These are phyloP conservation scores for Ganoderma lingzhi DNA, from an alignment of 1,284 basidiomycete species.

Conservation along the genomic window DNA sequence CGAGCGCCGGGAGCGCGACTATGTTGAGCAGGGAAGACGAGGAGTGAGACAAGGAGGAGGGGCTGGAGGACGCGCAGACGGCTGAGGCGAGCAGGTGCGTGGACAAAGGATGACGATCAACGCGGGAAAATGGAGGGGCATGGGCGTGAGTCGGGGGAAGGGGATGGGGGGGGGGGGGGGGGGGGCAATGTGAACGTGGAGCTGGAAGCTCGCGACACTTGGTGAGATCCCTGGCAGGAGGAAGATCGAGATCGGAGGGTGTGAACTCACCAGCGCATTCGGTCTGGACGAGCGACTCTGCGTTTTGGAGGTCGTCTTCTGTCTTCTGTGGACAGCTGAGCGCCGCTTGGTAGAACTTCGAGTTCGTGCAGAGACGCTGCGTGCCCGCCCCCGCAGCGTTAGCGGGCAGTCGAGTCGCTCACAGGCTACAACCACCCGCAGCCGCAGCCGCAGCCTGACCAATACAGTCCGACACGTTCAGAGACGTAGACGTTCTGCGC, in stretches of 20 bases:
- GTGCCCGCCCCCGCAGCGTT: background rate
- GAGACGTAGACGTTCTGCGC: background rate
- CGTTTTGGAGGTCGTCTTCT: conserved; percentile 3
- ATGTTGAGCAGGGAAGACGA: background rate
- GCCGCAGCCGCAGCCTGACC: background rate
- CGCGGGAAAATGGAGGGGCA: background rate
- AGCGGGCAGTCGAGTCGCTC: background rate
- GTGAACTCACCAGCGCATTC: conserved; percentile 5
- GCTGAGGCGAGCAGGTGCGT: background rate
- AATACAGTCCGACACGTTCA: background rate
- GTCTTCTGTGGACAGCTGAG: conserved; percentile 3
- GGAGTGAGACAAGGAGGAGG: background rate
- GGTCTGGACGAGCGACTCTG: conserved; percentile 9
- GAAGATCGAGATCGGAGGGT: background rate
- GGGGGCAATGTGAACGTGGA: background rate
- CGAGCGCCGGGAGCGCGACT: background rate
- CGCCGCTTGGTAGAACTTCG: background rate
- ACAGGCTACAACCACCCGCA: background rate
- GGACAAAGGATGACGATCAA: background rate
- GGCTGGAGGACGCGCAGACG: no score
- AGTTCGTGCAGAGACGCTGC: background rate
- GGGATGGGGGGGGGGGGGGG: background rate
- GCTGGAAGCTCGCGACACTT: conserved; percentile 3
- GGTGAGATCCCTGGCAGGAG: background rate
- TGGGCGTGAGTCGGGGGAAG: background rate